These are phyloP conservation scores for Aspergillus texensis DNA, from an alignment of 2,329 filamentous ascomycete genomes.

Conservation along the genomic window DNA sequence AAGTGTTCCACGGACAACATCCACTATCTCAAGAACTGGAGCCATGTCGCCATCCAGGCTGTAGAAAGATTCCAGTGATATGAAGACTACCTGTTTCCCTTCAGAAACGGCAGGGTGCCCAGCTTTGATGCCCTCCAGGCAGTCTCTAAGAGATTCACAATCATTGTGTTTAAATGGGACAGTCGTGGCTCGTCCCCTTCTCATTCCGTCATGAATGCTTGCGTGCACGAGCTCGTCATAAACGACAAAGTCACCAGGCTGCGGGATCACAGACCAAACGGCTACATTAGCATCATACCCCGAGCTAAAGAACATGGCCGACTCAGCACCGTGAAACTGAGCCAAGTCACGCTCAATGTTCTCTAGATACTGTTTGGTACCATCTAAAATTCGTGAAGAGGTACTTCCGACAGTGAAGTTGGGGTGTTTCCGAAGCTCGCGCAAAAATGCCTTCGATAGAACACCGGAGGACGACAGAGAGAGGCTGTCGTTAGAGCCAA, in stretches of 20 bases:
- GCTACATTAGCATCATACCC: conserved; percentile 62
- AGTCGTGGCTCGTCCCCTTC: conserved; percentile 52
- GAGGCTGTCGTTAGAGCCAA: conserved; percentile 21
- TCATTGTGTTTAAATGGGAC: conserved; percentile 27
- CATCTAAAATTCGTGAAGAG: conserved; percentile 15
- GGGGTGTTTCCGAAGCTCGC: conserved; percentile 16
- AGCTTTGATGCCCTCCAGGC: conserved; percentile 4
- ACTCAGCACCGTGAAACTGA: conserved; percentile 54
- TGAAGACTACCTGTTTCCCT: conserved; percentile 34
- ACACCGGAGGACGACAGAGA: conserved; percentile 15
- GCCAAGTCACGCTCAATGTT: conserved; percentile 55
- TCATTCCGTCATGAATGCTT: conserved; percentile 71
- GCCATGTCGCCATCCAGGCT: conserved; percentile 53
- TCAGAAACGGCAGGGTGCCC: conserved; percentile 6
- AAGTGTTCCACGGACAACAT: conserved; percentile 17
- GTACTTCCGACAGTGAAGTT: conserved; percentile 16
- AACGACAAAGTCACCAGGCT: conserved; percentile 58
- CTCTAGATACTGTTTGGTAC: conserved; percentile 15
- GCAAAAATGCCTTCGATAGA: conserved; percentile 13
- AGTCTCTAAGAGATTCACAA: conserved; percentile 1
- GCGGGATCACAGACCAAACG: conserved; percentile 55
- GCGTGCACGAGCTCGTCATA: conserved; percentile 71
- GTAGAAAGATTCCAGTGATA: conserved; percentile 49
- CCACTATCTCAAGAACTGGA: conserved; percentile 17
- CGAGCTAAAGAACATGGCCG: conserved; percentile 57